These are phyloP conservation scores for Talaromyces marneffei DNA, from an alignment of 2,329 filamentous ascomycete genomes.

Conservation along the genomic window DNA sequence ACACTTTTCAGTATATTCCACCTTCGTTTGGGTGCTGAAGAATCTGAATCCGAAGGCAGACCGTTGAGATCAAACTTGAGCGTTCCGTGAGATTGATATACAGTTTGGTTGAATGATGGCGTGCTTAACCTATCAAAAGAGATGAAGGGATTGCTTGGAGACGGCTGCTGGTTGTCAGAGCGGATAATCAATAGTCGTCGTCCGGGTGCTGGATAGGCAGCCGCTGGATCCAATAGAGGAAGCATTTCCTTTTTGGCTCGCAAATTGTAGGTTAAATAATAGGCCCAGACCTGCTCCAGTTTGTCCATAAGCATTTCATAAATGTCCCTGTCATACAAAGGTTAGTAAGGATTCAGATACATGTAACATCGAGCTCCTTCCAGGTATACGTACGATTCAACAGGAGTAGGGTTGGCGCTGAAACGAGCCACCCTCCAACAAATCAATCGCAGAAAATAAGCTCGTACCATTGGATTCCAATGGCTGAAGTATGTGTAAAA, in stretches of 20 bases:
- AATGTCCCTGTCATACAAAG: conserved; percentile 51
- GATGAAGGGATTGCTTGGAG: conserved; percentile 50
- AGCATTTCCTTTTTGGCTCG: conserved; percentile 54
- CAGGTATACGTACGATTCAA: conserved; percentile 58
- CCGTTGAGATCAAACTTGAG: conserved; percentile 18
- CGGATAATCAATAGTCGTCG: conserved; percentile 84
- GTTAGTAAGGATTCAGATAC: background rate
- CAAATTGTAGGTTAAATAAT: conserved; percentile 70
- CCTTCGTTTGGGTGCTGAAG: conserved; percentile 29
- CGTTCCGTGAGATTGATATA: conserved; percentile 12
- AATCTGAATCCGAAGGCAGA: conserved; percentile 17
- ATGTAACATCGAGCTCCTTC: background rate
- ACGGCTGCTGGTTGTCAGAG: conserved; percentile 60
- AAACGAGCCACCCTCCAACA: conserved; percentile 85
- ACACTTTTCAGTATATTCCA: conserved; percentile 50
- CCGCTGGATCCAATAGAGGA: conserved; percentile 64
- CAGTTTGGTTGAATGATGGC: conserved; percentile 12
- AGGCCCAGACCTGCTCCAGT: conserved; percentile 67
- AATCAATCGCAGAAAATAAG: conserved; percentile 83
- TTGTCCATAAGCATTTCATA: conserved; percentile 62
- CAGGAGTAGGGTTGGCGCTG: conserved; percentile 57
- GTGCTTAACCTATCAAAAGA: conserved; percentile 58
- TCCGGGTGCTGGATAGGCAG: conserved; percentile 78
- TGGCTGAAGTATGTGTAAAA: conserved; percentile 84
- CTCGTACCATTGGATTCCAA: conserved; percentile 92